Percentiles rank a stretch among this genome's conserved stretches.
Conservation (phyloP, 768 basidiomycete species). For the Termitomyces sp. region DNA sequence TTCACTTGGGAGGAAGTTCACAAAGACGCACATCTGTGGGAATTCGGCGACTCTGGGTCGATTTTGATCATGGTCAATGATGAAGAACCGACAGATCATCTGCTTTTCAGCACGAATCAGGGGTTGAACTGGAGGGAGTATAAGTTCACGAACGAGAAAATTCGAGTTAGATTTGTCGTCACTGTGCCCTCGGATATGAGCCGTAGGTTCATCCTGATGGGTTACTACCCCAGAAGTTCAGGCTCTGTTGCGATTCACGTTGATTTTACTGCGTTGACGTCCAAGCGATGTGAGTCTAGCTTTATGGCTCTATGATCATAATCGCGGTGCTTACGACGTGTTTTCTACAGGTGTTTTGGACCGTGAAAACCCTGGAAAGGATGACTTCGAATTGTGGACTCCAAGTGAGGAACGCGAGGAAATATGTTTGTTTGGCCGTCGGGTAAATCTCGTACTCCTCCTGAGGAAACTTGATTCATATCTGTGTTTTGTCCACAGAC, state of each 20-base stretch:
- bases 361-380: constrained; percentile 67
- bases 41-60: constrained; percentile 96
- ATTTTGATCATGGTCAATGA: constrained; percentile 93
- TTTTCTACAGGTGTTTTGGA: constrained; percentile 66
- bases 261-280: constrained; percentile 82
- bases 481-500: constrained; percentile 43
- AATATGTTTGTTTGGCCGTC: constrained; percentile 86
- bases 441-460: constrained; percentile 51
- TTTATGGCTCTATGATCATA: neutral
- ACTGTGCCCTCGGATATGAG: constrained; percentile 91
- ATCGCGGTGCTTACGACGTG: constrained; percentile 3
- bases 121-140: constrained; percentile 87
- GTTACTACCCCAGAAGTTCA: constrained; percentile 44
- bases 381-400: constrained; percentile 98
- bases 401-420: constrained; percentile 89
- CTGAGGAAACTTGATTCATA: neutral
- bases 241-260: constrained; percentile 74
- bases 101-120: constrained; percentile 88
- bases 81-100: constrained; percentile 86
- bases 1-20: constrained; percentile 99
- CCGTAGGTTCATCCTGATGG: constrained; percentile 86
- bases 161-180: constrained; percentile 74
- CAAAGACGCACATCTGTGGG: constrained; percentile 97
- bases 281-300: constrained; percentile 59
- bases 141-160: constrained; percentile 67